phyloP scores from a whole-genome alignment of 768 basidiomycete species.

The Macrocybe gigantea region DNA sequence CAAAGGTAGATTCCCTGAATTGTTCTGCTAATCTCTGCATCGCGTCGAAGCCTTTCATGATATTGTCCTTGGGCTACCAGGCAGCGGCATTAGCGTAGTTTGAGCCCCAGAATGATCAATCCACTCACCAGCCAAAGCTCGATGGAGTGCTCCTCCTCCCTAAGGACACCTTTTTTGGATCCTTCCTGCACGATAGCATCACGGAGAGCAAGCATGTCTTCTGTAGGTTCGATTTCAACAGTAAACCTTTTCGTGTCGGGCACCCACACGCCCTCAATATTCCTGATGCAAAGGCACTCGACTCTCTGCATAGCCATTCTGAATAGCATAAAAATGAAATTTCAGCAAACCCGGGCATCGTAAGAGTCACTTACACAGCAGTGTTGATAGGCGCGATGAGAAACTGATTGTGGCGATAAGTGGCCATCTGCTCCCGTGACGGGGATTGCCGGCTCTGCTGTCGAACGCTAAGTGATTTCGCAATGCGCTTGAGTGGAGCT shows the following conservation, averaged over 20 bases:
- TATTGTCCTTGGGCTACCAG: conserved; percentile 4
- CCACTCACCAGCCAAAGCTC: conserved; percentile 6
- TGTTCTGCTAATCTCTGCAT: background rate
- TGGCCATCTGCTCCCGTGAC: no score
- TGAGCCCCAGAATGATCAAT: background rate
- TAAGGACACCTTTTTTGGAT: background rate
- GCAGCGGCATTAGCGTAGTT: background rate
- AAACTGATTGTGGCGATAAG: no score
- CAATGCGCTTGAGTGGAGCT: no score
- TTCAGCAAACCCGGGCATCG: no score
- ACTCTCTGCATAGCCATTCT: conserved; percentile 2
- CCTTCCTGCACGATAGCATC: background rate
- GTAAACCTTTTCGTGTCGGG: background rate
- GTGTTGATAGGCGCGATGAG: no score
- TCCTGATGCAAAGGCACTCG: conserved; percentile 2
- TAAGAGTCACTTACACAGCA: no score
- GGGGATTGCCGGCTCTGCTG: no score
- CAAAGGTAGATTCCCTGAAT: conserved; percentile 1
- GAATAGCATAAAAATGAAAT: no score
- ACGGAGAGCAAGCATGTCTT: background rate
- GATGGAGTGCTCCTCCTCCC: conserved; percentile 2
- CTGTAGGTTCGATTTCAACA: background rate
- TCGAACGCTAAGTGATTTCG: no score
- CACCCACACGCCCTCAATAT: conserved; percentile 1
- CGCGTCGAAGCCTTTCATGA: background rate